A percentile compares a stretch with the other conserved stretches of the same genome.
Conservation (phyloP, 169 alveolate species). For the Babesia bigemina region DNA sequence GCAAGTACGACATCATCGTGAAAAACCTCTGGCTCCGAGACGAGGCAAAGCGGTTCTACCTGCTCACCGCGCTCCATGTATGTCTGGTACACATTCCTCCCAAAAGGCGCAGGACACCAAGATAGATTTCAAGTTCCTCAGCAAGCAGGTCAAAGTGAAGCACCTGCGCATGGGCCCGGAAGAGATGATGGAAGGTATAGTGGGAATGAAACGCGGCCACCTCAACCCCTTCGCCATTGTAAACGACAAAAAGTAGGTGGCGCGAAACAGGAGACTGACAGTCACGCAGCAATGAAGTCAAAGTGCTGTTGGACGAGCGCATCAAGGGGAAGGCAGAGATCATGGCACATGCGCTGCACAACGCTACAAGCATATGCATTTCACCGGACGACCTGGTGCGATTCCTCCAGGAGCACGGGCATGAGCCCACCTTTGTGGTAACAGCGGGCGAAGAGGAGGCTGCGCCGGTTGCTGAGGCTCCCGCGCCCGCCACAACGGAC, state of each 20-base stretch:
- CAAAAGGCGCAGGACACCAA: conserved; percentile 48
- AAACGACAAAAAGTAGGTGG: conserved; percentile 69
- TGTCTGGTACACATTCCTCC: background rate
- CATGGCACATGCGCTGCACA: conserved; percentile 62
- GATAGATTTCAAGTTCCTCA: conserved; percentile 70
- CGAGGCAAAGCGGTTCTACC: conserved; percentile 47
- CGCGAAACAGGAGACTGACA: background rate
- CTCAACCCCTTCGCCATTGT: conserved; percentile 80
- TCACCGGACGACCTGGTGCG: conserved; percentile 48
- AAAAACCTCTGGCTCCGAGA: conserved; percentile 56
- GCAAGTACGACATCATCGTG: conserved; percentile 28
- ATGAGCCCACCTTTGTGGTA: conserved; percentile 52
- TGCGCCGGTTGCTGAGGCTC: conserved; percentile 12
- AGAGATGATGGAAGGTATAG: conserved; percentile 66
- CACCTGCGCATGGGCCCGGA: conserved; percentile 81
- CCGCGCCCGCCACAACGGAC: conserved; percentile 12
- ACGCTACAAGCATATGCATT: conserved; percentile 56
- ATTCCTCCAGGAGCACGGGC: conserved; percentile 46
- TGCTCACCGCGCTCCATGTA: conserved; percentile 56
- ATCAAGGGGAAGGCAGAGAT: conserved; percentile 55
- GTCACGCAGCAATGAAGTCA: conserved; percentile 22
- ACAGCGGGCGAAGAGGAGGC: conserved; percentile 12
- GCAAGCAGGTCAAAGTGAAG: conserved; percentile 70
- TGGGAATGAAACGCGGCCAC: conserved; percentile 74
- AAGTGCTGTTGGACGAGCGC: conserved; percentile 47